Conservation (phyloP, 2,329 filamentous ascomycete species). For the Graphium sp. region DNA sequence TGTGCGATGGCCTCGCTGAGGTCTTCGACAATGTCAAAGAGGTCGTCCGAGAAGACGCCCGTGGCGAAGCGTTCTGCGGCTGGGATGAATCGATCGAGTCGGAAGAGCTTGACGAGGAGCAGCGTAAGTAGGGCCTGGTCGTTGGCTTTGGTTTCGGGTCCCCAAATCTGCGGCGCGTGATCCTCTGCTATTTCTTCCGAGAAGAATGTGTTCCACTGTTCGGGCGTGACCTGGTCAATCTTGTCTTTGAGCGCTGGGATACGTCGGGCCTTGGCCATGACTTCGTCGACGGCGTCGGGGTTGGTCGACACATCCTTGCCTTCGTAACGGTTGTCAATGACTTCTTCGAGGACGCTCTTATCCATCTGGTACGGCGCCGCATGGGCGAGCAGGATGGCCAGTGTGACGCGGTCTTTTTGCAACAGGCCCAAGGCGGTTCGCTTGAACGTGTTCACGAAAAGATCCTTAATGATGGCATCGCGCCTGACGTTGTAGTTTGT, state of each 20-base stretch:
- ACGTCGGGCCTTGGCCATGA: conserved; percentile 50
- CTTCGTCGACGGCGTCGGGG: conserved; percentile 44
- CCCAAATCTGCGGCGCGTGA: conserved; percentile 62
- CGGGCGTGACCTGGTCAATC: conserved; percentile 42
- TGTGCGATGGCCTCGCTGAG: conserved; percentile 71
- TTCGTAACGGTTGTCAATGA: conserved; percentile 63
- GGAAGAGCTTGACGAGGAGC: conserved; percentile 82
- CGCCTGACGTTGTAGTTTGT: conserved; percentile 65
- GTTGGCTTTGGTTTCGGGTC: conserved; percentile 41
- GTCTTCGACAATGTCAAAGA: conserved; percentile 76
- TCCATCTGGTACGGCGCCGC: conserved; percentile 96
- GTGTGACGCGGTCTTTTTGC: conserved; percentile 84
- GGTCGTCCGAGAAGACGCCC: conserved; percentile 65
- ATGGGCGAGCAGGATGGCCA: conserved; percentile 89
- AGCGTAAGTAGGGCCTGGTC: conserved; percentile 73
- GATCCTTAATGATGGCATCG: conserved; percentile 76
- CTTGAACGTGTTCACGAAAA: conserved; percentile 84
- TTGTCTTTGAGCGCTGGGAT: conserved; percentile 58
- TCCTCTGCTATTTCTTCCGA: conserved; percentile 76
- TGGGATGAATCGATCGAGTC: conserved; percentile 88
- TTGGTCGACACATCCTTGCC: conserved; percentile 66
- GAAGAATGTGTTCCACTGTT: conserved; percentile 69
- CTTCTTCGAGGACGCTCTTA: conserved; percentile 68
- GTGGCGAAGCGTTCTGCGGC: conserved; percentile 81
- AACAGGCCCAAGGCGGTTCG: conserved; percentile 84